Conservation (phyloP, 2,329 filamentous ascomycete genomes). For the Fusarium sp. region DNA sequence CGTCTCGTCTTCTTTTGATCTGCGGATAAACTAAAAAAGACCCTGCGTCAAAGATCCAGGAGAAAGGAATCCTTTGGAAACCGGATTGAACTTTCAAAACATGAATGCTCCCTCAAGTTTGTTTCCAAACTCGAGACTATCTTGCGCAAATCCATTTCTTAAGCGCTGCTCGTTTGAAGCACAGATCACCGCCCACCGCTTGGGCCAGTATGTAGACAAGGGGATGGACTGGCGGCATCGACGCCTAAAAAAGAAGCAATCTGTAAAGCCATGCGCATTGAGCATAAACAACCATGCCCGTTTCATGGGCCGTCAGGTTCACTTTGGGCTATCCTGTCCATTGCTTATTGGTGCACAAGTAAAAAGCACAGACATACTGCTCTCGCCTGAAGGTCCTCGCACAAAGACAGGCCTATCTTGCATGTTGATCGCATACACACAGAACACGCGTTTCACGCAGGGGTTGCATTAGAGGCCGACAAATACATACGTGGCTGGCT, state of each 20-base stretch:
- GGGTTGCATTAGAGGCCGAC: neutral
- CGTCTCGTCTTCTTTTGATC: neutral
- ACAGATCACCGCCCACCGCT: neutral
- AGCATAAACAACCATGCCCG: neutral
- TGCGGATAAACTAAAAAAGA: neutral
- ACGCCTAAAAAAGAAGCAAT: neutral
- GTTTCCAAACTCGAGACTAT: neutral
- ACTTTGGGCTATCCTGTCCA: neutral
- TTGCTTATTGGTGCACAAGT: neutral
- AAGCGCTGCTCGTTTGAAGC: neutral
- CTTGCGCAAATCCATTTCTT: neutral
- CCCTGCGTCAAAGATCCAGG: conserved; percentile 28
- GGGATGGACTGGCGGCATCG: too few relatives aligned
- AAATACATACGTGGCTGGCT: neutral
- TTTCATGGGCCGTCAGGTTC: neutral
- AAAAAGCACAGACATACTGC: neutral
- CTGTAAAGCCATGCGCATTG: neutral
- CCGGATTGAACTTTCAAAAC: conserved; percentile 4
- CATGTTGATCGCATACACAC: conserved; percentile 23
- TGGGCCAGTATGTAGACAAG: neutral
- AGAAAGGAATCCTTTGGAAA: conserved; percentile 10
- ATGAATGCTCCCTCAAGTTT: neutral
- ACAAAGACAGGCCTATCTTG: conserved; percentile 16
- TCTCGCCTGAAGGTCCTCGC: conserved; percentile 22
- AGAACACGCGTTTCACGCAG: conserved; percentile 17